A percentile compares a stretch with the other conserved stretches of the same genome.
phyloP scores from a whole-genome alignment of 2,329 filamentous ascomycete species.

The Teratosphaeria viscida region DNA sequence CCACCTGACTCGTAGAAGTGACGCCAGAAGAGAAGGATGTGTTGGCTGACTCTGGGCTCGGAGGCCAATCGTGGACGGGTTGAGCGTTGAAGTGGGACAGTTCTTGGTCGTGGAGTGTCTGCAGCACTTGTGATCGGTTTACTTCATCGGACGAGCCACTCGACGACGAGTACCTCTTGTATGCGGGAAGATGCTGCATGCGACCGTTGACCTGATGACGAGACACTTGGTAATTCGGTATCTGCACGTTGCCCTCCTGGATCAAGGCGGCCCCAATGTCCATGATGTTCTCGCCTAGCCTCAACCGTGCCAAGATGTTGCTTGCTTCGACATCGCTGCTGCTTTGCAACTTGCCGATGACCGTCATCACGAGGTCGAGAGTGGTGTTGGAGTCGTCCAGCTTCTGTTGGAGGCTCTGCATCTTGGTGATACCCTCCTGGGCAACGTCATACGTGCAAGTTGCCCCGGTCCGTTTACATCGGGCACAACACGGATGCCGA shows the following conservation, averaged over 20 bases:
- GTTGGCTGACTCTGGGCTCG: not conserved
- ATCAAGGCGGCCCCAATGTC: not conserved
- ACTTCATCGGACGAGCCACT: not conserved
- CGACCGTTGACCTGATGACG: not conserved
- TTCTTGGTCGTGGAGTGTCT: not conserved
- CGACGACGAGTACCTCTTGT: not conserved
- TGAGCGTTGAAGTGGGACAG: not conserved
- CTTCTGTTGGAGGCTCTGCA: constrained; percentile 12
- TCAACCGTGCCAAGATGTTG: constrained; percentile 11
- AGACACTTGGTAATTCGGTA: not conserved
- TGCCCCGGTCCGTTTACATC: constrained; percentile 4
- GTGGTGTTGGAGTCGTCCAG: constrained; percentile 7
- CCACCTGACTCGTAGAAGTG: not conserved
- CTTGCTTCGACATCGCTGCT: constrained; percentile 13
- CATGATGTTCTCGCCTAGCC: constrained; percentile 10
- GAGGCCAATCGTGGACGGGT: not conserved
- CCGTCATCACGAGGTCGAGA: constrained; percentile 5
- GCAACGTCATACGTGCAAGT: constrained; percentile 14
- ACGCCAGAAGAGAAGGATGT: not conserved
- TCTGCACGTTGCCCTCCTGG: not conserved
- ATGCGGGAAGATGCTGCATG: not conserved
- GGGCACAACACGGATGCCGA: constrained; percentile 10
- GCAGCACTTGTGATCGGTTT: not conserved
- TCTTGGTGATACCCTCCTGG: constrained; percentile 13
- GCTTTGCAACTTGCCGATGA: constrained; percentile 10